These are phyloP conservation scores for Fusarium denticulatum DNA, from an alignment of 2,329 filamentous ascomycete genomes.

Conservation along the genomic window DNA sequence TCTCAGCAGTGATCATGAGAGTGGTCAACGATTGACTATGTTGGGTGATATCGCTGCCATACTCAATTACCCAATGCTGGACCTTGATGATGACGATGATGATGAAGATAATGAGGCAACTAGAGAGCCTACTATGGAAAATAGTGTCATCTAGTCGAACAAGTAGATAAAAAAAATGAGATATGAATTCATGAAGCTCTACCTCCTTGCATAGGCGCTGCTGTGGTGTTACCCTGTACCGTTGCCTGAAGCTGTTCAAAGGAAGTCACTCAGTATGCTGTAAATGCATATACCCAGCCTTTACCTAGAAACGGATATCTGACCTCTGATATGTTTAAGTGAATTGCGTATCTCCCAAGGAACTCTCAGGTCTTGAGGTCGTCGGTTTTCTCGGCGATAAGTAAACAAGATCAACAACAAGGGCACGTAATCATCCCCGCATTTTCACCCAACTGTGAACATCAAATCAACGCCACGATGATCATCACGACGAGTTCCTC, in stretches of 20 bases:
- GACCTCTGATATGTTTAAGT: no score
- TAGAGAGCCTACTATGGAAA: conserved; percentile 27
- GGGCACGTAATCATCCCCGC: background rate
- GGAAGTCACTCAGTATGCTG: no score
- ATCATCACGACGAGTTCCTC: background rate
- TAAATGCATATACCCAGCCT: no score
- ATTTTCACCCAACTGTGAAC: background rate
- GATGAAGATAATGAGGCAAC: conserved; percentile 49
- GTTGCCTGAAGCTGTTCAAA: no score
- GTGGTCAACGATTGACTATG: conserved; percentile 83
- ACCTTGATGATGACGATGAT: conserved; percentile 77
- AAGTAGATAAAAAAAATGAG: conserved; percentile 14
- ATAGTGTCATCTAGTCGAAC: conserved; percentile 48
- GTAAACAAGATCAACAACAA: background rate
- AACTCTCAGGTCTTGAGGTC: background rate
- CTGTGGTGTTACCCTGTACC: conserved; percentile 6
- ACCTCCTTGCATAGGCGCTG: background rate
- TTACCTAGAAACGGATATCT: no score
- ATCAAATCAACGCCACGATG: background rate
- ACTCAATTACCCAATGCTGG: conserved; percentile 85
- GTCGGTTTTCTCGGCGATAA: background rate
- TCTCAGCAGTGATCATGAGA: conserved; percentile 94
- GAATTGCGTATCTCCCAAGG: background rate
- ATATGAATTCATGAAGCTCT: conserved; percentile 4
- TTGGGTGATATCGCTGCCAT: conserved; percentile 90